phyloP scores from a whole-genome alignment of 2,329 filamentous ascomycete genomes.

The Aschersonia sp. region DNA sequence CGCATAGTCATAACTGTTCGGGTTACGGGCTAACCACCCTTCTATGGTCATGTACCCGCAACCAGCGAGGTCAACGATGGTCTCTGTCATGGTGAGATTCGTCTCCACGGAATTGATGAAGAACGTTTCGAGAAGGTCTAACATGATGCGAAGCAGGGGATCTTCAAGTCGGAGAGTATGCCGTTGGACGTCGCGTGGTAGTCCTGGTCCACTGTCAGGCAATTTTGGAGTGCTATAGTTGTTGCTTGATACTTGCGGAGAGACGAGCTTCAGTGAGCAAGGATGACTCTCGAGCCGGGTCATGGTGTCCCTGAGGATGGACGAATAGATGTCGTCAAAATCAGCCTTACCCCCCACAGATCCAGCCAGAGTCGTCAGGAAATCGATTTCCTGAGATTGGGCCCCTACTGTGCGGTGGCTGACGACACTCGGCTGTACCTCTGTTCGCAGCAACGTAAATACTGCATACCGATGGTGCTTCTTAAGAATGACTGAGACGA shows the following conservation, averaged over 20 bases:
- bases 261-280: conserved; percentile 56
- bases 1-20: conserved; percentile 41
- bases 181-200: conserved; percentile 42
- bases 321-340: conserved; percentile 60
- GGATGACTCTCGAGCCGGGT: conserved; percentile 56
- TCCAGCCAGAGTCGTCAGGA: conserved; percentile 54
- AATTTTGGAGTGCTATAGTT: conserved; percentile 41
- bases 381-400: conserved; percentile 61
- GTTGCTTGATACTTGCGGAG: conserved; percentile 41
- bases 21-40: conserved; percentile 75
- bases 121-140: conserved; percentile 64
- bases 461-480: conserved; percentile 81
- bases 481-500: conserved; percentile 74
- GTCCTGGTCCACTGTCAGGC: conserved; percentile 41
- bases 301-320: conserved; percentile 57
- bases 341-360: conserved; percentile 53
- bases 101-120: conserved; percentile 85
- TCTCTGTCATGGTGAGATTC: conserved; percentile 76
- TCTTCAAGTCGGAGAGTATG: conserved; percentile 51
- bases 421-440: conserved; percentile 37
- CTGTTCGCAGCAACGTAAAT: conserved; percentile 58
- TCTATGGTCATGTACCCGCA: conserved; percentile 79
- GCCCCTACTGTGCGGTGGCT: conserved; percentile 55
- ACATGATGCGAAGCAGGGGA: conserved; percentile 48
- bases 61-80: conserved; percentile 66